Evolutionary conservation across 805 yeast species (phyloP).

Genomic region (Candida glaebosa): DNA sequence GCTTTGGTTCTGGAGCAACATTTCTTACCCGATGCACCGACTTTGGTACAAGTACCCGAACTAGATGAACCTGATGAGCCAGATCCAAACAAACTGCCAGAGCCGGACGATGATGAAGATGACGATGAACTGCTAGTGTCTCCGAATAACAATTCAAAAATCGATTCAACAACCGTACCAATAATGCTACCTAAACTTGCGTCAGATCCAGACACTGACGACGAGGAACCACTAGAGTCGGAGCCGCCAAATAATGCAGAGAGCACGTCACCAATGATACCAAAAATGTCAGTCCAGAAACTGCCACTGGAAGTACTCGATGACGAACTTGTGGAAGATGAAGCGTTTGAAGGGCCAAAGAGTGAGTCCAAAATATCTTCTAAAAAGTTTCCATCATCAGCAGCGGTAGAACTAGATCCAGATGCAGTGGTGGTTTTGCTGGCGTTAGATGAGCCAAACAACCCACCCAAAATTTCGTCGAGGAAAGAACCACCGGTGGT

Average conservation of each 20-base stretch:
- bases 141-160: slow-evolving; percentile 1
- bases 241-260: slow-evolving; percentile 9
- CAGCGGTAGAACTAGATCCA: slow-evolving; percentile 6
- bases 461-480: slow-evolving; percentile 1
- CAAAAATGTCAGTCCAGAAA: slow-evolving; percentile 12
- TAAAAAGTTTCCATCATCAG: slow-evolving; percentile 9
- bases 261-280: slow-evolving; percentile 11
- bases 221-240: slow-evolving; percentile 5
- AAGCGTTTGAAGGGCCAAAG: slow-evolving; percentile 4
- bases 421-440: slow-evolving; percentile 2
- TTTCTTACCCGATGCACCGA: slow-evolving; percentile 9
- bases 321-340: slow-evolving; percentile 10
- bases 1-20: slow-evolving; percentile 22
- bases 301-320: slow-evolving; percentile 3
- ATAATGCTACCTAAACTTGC: slow-evolving; percentile 5
- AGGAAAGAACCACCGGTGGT: slow-evolving; percentile 8
- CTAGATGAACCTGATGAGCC: slow-evolving; percentile 5
- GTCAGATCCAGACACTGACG: slow-evolving; percentile 8
- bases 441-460: slow-evolving; percentile 1
- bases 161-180: slow-evolving; percentile 4
- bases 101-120: slow-evolving; percentile 5
- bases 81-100: slow-evolving; percentile 7
- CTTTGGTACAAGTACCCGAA: slow-evolving; percentile 4
- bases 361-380: slow-evolving; percentile 10
- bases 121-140: slow-evolving; percentile 4